Percentiles rank a stretch among this genome's conserved stretches.
Evolutionary conservation across 2,329 filamentous ascomycete species (phyloP).

Genomic region (Drechslerella stenobrocha): DNA sequence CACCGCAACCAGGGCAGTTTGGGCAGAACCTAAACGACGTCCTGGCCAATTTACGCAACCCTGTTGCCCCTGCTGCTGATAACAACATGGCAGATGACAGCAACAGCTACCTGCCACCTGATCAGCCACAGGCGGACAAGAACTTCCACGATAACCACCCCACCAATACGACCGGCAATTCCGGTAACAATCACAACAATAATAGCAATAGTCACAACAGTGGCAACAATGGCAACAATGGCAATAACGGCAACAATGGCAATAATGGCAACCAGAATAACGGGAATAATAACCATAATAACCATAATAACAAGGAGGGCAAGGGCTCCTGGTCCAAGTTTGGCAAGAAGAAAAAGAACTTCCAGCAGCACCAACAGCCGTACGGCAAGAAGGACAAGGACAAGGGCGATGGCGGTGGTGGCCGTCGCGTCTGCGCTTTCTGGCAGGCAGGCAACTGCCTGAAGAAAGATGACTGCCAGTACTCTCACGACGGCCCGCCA

Average conservation of each 20-base stretch:
- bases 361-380: slow-evolving; percentile 34
- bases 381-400: slow-evolving; percentile 41
- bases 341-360: slow-evolving; percentile 45
- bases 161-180: slow-evolving; percentile 4
- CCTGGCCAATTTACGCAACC: slow-evolving; percentile 8
- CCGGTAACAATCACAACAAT: slow-evolving; percentile 1
- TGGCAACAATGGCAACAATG: background rate
- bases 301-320: slow-evolving; percentile 21
- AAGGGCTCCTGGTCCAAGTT: slow-evolving; percentile 46
- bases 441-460: slow-evolving; percentile 44
- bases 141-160: slow-evolving; percentile 25
- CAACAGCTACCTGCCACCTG: slow-evolving; percentile 32
- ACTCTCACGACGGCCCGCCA: slow-evolving; percentile 44
- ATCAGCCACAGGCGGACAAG: slow-evolving; percentile 26
- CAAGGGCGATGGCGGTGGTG: slow-evolving; percentile 16
- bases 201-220: slow-evolving; percentile 11
- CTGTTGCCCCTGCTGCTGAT: slow-evolving; percentile 2
- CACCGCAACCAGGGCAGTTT: slow-evolving; percentile 11
- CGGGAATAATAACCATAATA: background rate
- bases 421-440: slow-evolving; percentile 42
- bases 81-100: slow-evolving; percentile 40
- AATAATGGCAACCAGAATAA: background rate
- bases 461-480: slow-evolving; percentile 45
- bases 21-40: slow-evolving; percentile 17
- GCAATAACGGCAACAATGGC: background rate